Base-by-base conservation (phyloP, 352 stramenopile genomes). In the Pythium apleroticum region DNA sequence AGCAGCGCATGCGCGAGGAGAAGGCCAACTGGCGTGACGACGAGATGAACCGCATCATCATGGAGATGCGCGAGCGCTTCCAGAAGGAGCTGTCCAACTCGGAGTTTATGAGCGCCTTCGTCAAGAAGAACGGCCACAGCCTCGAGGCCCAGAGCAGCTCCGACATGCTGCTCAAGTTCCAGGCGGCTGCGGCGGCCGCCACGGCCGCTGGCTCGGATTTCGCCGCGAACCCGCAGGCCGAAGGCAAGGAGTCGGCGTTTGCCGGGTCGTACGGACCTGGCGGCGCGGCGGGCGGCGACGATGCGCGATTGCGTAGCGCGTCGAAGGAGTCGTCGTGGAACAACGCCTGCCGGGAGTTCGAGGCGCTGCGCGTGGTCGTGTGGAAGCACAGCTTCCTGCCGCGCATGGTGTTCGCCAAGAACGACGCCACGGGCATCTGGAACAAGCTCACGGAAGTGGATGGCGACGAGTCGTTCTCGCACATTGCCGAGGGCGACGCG, bases 11-110 rank as follows among this genome's bases (percentile, higher is more conserved):
- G 86, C 72, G 74, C 33, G 78, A 81, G 31, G 83, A 91, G 39
- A 95, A 95, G 63, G 86, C 86, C n/a, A 91, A 86, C 54, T 95
- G 86, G 86, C 81, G 81, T 39, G 86, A 95, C 63, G 86, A 91
- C 46, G 86, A 95, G 69, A 95, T 95, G 86, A 95, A 95, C 72
- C 85, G 85, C 52, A 95, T 95, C 60, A 93, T 93, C 62, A 91
- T 92, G 77, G 84, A 95, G 66, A 93, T 95, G 83, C 81, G 86
- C 35, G 85, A 92, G 62, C 83, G 85, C 6, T 90, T 95, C 64
- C 84, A 93, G 68, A 90, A 66, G 39, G 86, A 95, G 73, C 87
- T 93, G 76, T 81, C 80, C 37, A 83, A 78, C 39, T 72, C 78
- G 20, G 69, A 68, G 20, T 90, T 93, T 60, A 84, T 88, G 61